phyloP scores from a whole-genome alignment of 78 protist genomes.

The Dictyostelium discoideum region DNA sequence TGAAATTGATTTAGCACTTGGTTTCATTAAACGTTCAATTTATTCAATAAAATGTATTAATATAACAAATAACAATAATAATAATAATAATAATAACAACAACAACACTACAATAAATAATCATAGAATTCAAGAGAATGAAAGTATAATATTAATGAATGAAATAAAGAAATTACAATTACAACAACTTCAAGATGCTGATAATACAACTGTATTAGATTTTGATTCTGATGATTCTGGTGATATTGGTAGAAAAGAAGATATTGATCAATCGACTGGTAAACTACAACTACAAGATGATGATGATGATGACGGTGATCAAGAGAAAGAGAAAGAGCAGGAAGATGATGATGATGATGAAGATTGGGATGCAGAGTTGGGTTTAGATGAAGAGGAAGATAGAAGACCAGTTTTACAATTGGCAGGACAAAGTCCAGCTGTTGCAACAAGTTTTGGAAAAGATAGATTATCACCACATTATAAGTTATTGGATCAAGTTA shows the following conservation, averaged over 20 bases:
- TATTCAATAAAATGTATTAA: not conserved
- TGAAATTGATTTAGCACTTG: slow-evolving; percentile 45
- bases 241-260: not conserved
- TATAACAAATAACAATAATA: not conserved
- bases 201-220: not conserved
- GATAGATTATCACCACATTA: slow-evolving; percentile 74
- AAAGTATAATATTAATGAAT: not conserved
- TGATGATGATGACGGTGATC: not conserved
- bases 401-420: slow-evolving; percentile 59
- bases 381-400: slow-evolving; percentile 72
- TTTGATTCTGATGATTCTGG: not conserved
- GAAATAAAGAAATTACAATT: not conserved
- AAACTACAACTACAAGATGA: not conserved
- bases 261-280: not conserved
- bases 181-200: not conserved
- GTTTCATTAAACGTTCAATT: not conserved
- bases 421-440: slow-evolving; percentile 62
- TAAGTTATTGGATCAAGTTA: slow-evolving; percentile 57
- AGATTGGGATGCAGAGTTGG: slow-evolving; percentile 84
- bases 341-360: slow-evolving; percentile 43
- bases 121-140: not conserved
- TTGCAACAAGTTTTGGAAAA: slow-evolving; percentile 18
- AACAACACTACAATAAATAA: not conserved
- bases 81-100: too few relatives aligned
- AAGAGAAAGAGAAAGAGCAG: not conserved